phyloP scores from a whole-genome alignment of 345 rosid genomes.

The Cochlearia excelsa region DNA sequence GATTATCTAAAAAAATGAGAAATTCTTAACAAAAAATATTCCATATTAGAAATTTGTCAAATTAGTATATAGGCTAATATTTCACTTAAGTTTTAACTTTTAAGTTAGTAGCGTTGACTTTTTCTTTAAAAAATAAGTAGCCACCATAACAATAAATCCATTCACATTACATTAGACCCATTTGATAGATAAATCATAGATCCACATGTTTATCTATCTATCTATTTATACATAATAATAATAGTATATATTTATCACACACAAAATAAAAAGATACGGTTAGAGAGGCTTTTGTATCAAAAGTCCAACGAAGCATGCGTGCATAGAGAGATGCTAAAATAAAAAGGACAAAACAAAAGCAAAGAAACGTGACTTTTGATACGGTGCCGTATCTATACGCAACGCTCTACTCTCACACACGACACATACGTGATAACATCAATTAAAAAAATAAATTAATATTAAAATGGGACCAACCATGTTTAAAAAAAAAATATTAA shows the following conservation, averaged over 20 bases:
- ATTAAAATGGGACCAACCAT: slow-evolving; percentile 13
- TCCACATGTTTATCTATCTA: slow-evolving; percentile 8
- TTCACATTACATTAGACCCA: slow-evolving; percentile 30
- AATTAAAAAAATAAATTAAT: slow-evolving; percentile 21
- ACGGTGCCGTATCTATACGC: slow-evolving; percentile 37
- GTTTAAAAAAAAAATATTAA: not conserved
- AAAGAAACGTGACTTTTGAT: slow-evolving; percentile 37
- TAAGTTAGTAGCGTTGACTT: slow-evolving; percentile 36
- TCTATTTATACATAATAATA: not conserved
- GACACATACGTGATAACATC: slow-evolving; percentile 36
- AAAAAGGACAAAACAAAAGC: slow-evolving; percentile 33
- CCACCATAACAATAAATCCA: slow-evolving; percentile 30
- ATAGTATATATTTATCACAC: too few species aligned
- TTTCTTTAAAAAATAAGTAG: not conserved
- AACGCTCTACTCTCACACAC: slow-evolving; percentile 32
- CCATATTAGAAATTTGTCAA: too few species aligned
- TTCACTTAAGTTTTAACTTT: slow-evolving; percentile 28
- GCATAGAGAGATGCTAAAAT: slow-evolving; percentile 30
- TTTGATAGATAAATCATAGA: slow-evolving; percentile 9
- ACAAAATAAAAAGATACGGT: too few species aligned
- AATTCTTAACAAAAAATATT: too few species aligned
- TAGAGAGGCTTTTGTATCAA: not conserved
- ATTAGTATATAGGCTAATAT: not conserved
- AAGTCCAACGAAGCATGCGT: slow-evolving; percentile 33
- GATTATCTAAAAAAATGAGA: too few species aligned